phyloP scores from a whole-genome alignment of 1,284 basidiomycete species.

The Moesziomyces aphidis region DNA sequence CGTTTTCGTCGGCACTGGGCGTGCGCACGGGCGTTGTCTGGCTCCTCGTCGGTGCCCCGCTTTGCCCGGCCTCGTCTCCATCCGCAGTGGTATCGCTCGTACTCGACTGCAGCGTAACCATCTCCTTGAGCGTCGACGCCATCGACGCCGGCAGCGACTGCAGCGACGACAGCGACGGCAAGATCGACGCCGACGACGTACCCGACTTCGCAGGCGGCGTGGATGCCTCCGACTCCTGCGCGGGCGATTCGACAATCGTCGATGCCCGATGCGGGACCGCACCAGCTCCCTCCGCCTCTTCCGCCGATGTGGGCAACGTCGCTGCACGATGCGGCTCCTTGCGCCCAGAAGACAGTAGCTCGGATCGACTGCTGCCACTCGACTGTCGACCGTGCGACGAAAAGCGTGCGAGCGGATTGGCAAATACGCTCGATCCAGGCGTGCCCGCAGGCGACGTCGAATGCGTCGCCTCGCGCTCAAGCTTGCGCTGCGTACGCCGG shows the following conservation, averaged over 20 bases:
- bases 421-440: conserved; percentile 1
- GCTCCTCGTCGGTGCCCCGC: background rate
- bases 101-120: conserved; percentile 12
- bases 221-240: background rate
- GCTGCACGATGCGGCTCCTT: conserved; percentile 11
- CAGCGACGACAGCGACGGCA: conserved; percentile 18
- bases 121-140: conserved; percentile 31
- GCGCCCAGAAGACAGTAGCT: background rate
- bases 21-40: conserved; percentile 5
- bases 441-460: conserved; percentile 6
- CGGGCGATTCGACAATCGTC: conserved; percentile 17
- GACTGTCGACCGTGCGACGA: conserved; percentile 12
- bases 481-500: conserved; percentile 24
- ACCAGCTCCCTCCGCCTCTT: background rate
- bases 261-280: background rate
- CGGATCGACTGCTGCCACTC: conserved; percentile 4
- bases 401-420: conserved; percentile 16
- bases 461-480: conserved; percentile 31
- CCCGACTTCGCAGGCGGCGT: conserved; percentile 2
- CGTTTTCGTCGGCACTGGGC: conserved; percentile 6
- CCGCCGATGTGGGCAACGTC: conserved; percentile 7
- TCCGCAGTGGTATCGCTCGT: conserved; percentile 36
- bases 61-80: conserved; percentile 16
- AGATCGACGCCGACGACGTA: conserved; percentile 1
- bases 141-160: conserved; percentile 14